Percentiles rank a stretch among this genome's conserved stretches.
Evolutionary conservation across 192 early-diverging fungal genomes (phyloP).

Genomic region (Coemansia sp.): DNA sequence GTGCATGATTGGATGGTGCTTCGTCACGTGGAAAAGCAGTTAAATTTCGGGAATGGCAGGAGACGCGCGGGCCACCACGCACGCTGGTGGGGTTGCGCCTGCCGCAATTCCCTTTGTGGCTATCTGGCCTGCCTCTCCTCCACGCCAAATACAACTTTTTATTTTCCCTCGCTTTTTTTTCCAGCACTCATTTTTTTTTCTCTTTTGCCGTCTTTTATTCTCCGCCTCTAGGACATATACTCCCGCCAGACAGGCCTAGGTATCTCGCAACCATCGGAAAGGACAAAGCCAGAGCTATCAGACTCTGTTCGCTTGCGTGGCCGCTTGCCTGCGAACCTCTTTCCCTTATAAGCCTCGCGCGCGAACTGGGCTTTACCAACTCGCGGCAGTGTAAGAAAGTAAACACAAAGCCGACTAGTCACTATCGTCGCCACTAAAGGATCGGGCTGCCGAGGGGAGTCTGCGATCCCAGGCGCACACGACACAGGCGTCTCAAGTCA

Average conservation of each 20-base stretch:
- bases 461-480: background rate
- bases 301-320: background rate
- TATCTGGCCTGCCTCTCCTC: constrained; percentile 1
- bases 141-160: background rate
- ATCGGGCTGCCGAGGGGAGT: constrained; percentile 2
- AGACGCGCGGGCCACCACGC: background rate
- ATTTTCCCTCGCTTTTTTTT: background rate
- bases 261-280: background rate
- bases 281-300: background rate
- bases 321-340: background rate
- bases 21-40: constrained; percentile 9
- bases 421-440: background rate
- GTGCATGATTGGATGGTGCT: constrained; percentile 37
- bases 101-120: constrained; percentile 2
- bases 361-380: background rate
- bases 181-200: background rate
- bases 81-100: background rate
- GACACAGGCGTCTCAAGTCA: background rate
- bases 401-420: background rate
- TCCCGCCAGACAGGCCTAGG: background rate
- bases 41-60: constrained; percentile 2
- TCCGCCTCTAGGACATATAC: background rate
- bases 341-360: background rate
- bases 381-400: background rate
- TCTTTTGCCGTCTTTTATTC: background rate